These are phyloP conservation scores for Annulohypoxylon maeteangense DNA, from an alignment of 495 filamentous ascomycete species.

Conservation along the genomic window DNA sequence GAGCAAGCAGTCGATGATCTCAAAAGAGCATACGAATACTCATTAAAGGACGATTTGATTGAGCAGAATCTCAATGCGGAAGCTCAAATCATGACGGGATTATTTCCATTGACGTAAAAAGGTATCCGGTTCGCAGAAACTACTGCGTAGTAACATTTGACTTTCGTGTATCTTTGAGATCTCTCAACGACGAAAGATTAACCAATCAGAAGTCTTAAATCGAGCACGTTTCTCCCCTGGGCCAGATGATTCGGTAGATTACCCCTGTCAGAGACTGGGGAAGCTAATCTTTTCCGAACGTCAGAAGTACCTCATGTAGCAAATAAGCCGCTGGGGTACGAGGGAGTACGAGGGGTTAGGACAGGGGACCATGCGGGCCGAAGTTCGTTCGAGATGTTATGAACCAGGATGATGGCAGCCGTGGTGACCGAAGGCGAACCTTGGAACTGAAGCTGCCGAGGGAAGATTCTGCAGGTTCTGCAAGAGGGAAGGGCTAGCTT, in stretches of 20 bases:
- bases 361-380: conserved; percentile 32
- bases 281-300: conserved; percentile 9
- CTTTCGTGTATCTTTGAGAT: conserved; percentile 28
- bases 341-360: not conserved
- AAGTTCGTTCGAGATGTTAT: conserved; percentile 26
- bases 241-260: conserved; percentile 42
- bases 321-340: conserved; percentile 23
- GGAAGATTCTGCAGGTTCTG: conserved; percentile 25
- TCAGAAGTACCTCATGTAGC: conserved; percentile 21
- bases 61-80: conserved; percentile 21
- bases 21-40: conserved; percentile 19
- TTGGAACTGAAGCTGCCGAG: conserved; percentile 19
- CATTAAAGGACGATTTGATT: not conserved
- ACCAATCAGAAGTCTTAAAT: conserved; percentile 32
- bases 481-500: not conserved
- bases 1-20: conserved; percentile 17
- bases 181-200: conserved; percentile 18
- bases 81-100: conserved; percentile 18
- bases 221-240: conserved; percentile 35
- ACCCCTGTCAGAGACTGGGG: conserved; percentile 25
- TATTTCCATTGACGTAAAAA: conserved; percentile 35
- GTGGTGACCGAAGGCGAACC: conserved; percentile 25
- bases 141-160: conserved; percentile 2
- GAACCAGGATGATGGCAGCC: conserved; percentile 1
- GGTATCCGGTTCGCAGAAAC: conserved; percentile 12